These are phyloP conservation scores for Gliomastix tumulicola DNA, from an alignment of 2,329 filamentous ascomycete species.

Conservation along the genomic window DNA sequence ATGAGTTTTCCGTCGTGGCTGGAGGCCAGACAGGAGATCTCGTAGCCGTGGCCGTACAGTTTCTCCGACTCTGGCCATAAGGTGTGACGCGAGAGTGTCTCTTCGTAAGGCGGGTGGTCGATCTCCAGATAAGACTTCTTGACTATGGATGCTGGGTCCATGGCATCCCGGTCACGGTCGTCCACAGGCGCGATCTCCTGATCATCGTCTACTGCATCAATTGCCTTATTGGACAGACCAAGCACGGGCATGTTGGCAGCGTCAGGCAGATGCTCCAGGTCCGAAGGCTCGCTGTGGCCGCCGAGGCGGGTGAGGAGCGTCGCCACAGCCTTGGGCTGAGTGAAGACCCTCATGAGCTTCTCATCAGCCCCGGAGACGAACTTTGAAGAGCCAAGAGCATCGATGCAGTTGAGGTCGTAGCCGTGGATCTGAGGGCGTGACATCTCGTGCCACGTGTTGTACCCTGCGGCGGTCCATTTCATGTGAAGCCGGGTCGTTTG, in stretches of 20 bases:
- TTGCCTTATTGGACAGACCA: slow-evolving; percentile 91
- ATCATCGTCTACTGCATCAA: slow-evolving; percentile 50
- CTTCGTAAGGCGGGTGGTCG: slow-evolving; percentile 76
- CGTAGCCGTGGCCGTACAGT: slow-evolving; percentile 95
- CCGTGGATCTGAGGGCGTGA: slow-evolving; percentile 94
- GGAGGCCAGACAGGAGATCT: slow-evolving; percentile 81
- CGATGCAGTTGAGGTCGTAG: slow-evolving; percentile 94
- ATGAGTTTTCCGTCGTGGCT: slow-evolving; percentile 69
- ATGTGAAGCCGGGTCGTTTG: slow-evolving; percentile 89
- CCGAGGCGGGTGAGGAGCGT: slow-evolving; percentile 63
- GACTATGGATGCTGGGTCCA: slow-evolving; percentile 47
- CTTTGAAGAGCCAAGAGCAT: slow-evolving; percentile 61
- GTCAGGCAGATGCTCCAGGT: slow-evolving; percentile 58
- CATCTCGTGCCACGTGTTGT: slow-evolving; percentile 84
- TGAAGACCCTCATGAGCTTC: slow-evolving; percentile 94
- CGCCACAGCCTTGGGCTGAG: slow-evolving; percentile 78
- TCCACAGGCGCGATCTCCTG: slow-evolving; percentile 34
- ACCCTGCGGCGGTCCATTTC: slow-evolving; percentile 54
- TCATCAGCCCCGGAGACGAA: slow-evolving; percentile 96
- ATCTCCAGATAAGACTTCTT: slow-evolving; percentile 58
- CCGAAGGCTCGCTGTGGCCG: slow-evolving; percentile 41
- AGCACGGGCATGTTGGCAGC: slow-evolving; percentile 92
- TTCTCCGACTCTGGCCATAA: slow-evolving; percentile 97
- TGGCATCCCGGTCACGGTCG: slow-evolving; percentile 42
- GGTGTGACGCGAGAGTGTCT: slow-evolving; percentile 81